Percentiles rank a stretch among this genome's conserved stretches.
These are phyloP conservation scores for Sphenostylis stenocarpa DNA, from an alignment of 306 rosid genomes.

Conservation along the genomic window DNA sequence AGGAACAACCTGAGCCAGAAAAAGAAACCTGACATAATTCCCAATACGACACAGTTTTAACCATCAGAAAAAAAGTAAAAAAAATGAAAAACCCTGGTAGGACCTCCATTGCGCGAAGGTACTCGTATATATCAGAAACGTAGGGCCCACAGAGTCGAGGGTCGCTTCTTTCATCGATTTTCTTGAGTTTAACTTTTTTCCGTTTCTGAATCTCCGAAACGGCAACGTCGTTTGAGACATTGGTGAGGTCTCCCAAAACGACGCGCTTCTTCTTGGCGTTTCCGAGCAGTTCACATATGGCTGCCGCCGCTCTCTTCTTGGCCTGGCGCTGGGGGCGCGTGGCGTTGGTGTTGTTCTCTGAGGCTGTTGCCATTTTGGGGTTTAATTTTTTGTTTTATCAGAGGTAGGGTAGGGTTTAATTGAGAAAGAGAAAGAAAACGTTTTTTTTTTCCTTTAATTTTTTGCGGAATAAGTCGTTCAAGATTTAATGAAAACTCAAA, in stretches of 20 bases:
- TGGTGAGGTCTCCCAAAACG: constrained; percentile 66
- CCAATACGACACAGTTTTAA: neutral
- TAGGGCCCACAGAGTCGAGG: constrained; percentile 65
- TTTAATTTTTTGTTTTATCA: too few relatives aligned
- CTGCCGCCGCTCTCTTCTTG: constrained; percentile 56
- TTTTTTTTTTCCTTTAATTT: too few relatives aligned
- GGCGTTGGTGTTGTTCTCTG: neutral
- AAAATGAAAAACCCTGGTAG: neutral
- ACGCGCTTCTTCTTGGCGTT: constrained; percentile 54
- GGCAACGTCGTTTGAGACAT: constrained; percentile 28
- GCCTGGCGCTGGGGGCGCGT: constrained; percentile 58
- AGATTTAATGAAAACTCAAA: too few relatives aligned
- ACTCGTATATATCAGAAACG: constrained; percentile 64
- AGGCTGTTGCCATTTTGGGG: constrained; percentile 20
- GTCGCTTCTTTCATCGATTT: constrained; percentile 35
- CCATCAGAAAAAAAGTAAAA: neutral
- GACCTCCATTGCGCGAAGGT: constrained; percentile 84
- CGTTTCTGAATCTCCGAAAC: too few relatives aligned
- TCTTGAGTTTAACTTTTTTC: neutral
- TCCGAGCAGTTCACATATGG: constrained; percentile 32
- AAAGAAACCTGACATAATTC: neutral
- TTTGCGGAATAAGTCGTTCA: too few relatives aligned
- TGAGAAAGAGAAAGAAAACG: too few relatives aligned
- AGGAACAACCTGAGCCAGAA: constrained; percentile 55
- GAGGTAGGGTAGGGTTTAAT: too few relatives aligned